Base-by-base conservation (phyloP, 2,329 filamentous ascomycete species). In the Dendryphion nanum region DNA sequence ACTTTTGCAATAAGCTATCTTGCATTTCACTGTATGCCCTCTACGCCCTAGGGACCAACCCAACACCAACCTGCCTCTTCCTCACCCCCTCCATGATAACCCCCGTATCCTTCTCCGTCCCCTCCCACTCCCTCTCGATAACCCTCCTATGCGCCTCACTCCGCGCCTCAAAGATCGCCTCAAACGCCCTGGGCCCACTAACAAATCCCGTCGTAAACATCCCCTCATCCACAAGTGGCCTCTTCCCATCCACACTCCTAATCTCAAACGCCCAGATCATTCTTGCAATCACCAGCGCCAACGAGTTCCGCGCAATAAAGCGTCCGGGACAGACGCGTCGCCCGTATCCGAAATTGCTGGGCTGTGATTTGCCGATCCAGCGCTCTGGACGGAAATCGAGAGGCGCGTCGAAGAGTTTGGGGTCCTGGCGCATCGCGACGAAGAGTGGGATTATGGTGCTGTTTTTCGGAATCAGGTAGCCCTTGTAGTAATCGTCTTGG, bases 401-500 rank as follows among this genome's bases (percentile, higher is more conserved):
- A 8, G 23, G 23, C n/a, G n/a, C n/a, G n/a, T n/a, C n/a, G n/a
- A n/a, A n/a, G n/a, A n/a, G n/a, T n/a, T n/a, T n/a, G n/a, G n/a
- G n/a, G n/a, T n/a, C n/a, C n/a, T n/a, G n/a, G n/a, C n/a, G n/a
- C n/a, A n/a, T n/a, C n/a, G n/a, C n/a, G n/a, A n/a, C n/a, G n/a
- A n/a, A n/a, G n/a, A n/a, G n/a, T n/a, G n/a, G n/a, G n/a, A n/a
- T n/a, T n/a, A n/a, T n/a, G n/a, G n/a, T n/a, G n/a, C n/a, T n/a
- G n/a, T n/a, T n/a, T 28, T 70, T 69, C 2, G 70, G 68, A 31
- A 75, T 73, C 0, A 57, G 45, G 26, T 66, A 67, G 4, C 51
- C 66, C 0, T 66, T 58, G 3, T 67, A 61, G 0, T 50, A 45
- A 16, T 72, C 48, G 50, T 71, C 54, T 47, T 63, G 41, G 1